These are phyloP conservation scores for Rhodotorula kratochvilovae DNA, from an alignment of 768 basidiomycete genomes.

Conservation along the genomic window DNA sequence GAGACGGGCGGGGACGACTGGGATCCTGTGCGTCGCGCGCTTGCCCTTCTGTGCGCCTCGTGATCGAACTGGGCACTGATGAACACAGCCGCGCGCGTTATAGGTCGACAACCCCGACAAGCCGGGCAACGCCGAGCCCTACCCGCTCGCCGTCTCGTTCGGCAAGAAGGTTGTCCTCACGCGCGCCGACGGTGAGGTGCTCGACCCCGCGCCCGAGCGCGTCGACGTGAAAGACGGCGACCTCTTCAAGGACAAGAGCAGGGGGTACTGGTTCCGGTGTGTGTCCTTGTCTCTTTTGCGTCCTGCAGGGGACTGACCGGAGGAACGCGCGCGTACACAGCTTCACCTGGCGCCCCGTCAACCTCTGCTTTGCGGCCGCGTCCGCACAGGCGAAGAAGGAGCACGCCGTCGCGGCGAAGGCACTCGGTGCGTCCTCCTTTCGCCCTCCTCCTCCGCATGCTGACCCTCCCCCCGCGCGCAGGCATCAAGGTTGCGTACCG, in stretches of 20 bases:
- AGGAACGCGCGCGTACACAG: background rate
- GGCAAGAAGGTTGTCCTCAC: background rate
- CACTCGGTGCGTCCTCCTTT: background rate
- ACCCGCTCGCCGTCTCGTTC: slow-evolving; percentile 16
- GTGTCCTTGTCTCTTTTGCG: background rate
- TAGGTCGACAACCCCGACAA: slow-evolving; percentile 15
- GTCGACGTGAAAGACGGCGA: slow-evolving; percentile 19
- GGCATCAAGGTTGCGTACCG: slow-evolving; percentile 29
- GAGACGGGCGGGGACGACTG: slow-evolving; percentile 8
- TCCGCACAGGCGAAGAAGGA: background rate
- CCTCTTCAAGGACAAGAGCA: background rate
- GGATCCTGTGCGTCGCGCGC: too few relatives aligned
- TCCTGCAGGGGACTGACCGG: background rate
- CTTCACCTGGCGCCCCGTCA: slow-evolving; percentile 24
- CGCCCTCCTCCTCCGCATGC: background rate
- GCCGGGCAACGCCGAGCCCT: slow-evolving; percentile 11
- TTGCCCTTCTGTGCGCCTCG: too few relatives aligned
- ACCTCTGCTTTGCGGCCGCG: slow-evolving; percentile 7
- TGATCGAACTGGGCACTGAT: too few relatives aligned
- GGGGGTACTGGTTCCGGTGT: slow-evolving; percentile 20
- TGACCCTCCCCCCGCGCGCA: background rate
- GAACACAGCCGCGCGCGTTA: too few relatives aligned
- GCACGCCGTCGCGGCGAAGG: background rate
- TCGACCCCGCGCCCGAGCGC: background rate
- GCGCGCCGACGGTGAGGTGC: background rate